Evolutionary conservation across 768 basidiomycete species (phyloP), one percentile per base, ranked within the genome.

Genomic region (Trametes cubensis): DNA sequence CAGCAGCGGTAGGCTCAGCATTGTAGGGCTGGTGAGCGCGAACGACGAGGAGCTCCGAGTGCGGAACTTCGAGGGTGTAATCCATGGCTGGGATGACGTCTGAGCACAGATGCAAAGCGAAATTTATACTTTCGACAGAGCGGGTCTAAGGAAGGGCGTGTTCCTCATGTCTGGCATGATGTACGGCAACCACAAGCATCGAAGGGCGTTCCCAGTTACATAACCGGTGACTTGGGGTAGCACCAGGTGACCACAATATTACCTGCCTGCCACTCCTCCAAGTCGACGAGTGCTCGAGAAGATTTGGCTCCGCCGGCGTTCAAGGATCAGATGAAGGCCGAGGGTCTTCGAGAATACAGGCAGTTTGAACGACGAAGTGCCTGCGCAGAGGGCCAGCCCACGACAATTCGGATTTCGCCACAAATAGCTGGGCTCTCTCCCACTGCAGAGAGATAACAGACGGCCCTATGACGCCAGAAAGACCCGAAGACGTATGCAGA

Each of bases 1-100:
- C 78, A 40, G 79, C 71, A 6, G 80, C 79, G 2, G 78, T 74
- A 0, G 89, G 85, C 64, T 92, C 89, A 18, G 89, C 88, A 69
- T 91, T 91, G 76, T 84, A 85, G 2, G 89, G 89, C 8, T 80
- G 67, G 6, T 76, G 15, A 67, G 78, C 64, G 63, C 82, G 80
- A 11, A 85, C 71, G 49, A 75, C 64, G 28, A 86, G 78, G 11
- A 77, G 72, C 14, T 78, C 65, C 23, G 83, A 85, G 67, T 82
- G 84, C 0, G 72, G 61, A 8, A 82, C 83, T 75, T 87, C 84
- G 0, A 55, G 25, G 7, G 67, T 46, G 39, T 61, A 65, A 46
- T 67, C 61, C 64, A 65, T 67, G 51, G 55, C 30, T 14, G 46
- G 25, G 18, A 17, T 8, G 30, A 23, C n/a, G 17, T 21, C 11